Evolutionary conservation across 768 basidiomycete species (phyloP).

Genomic region (Gymnopilus junonius): DNA sequence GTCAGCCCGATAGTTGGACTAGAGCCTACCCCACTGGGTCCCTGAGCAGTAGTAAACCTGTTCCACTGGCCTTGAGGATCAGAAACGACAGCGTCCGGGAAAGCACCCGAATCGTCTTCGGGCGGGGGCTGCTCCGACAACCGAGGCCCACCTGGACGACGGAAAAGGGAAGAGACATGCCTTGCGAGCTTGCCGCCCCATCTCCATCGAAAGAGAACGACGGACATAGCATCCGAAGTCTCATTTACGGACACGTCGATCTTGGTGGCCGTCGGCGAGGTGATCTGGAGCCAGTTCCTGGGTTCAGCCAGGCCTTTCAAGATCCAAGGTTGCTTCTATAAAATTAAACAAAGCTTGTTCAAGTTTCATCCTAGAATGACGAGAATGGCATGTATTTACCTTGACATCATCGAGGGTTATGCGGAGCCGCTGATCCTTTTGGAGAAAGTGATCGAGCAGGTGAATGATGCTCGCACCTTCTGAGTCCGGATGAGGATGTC

Average conservation of each 20-base stretch:
- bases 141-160: conserved; percentile 37
- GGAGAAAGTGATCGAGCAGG: conserved; percentile 75
- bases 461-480: conserved; percentile 70
- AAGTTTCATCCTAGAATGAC: conserved; percentile 5
- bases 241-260: conserved; percentile 75
- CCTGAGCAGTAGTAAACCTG: neutral
- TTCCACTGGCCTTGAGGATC: conserved; percentile 10
- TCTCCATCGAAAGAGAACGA: conserved; percentile 65
- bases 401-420: conserved; percentile 85
- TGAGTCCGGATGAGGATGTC: conserved; percentile 33
- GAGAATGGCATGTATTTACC: conserved; percentile 39
- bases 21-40: neutral
- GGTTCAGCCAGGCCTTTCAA: conserved; percentile 68
- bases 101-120: neutral
- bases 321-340: conserved; percentile 68
- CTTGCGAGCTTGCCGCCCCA: conserved; percentile 48
- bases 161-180: conserved; percentile 56
- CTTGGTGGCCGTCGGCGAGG: conserved; percentile 35
- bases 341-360: neutral
- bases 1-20: neutral
- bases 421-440: conserved; percentile 77
- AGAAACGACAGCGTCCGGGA: conserved; percentile 8
- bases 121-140: conserved; percentile 3
- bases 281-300: conserved; percentile 65
- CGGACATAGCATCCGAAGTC: conserved; percentile 72